Evolutionary conservation across 768 basidiomycete species (phyloP).

Genomic region (Porphyrellus cyaneotinctus): DNA sequence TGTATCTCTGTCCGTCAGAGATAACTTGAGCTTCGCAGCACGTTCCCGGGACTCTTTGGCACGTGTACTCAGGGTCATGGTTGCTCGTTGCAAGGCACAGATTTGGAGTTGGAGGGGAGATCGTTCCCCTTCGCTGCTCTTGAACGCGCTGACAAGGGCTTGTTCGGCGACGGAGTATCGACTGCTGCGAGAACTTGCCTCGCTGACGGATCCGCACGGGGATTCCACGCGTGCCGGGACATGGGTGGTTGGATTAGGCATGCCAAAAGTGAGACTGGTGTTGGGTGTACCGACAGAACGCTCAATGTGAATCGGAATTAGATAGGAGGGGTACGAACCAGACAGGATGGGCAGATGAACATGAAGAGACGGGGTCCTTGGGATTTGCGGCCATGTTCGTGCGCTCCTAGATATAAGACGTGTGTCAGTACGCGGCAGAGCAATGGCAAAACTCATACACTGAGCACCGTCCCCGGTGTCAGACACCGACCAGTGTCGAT

Average conservation of each 20-base stretch:
- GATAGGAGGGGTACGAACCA: slow-evolving; percentile 21
- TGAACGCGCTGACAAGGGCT: slow-evolving; percentile 36
- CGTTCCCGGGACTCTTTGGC: slow-evolving; percentile 44
- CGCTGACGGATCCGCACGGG: slow-evolving; percentile 27
- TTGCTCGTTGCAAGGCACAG: slow-evolving; percentile 42
- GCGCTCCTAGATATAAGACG: slow-evolving; percentile 16
- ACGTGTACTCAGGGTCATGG: slow-evolving; percentile 39
- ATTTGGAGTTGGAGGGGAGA: slow-evolving; percentile 46
- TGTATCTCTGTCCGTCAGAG: slow-evolving; percentile 36
- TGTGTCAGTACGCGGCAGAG: neutral
- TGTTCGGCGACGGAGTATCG: slow-evolving; percentile 46
- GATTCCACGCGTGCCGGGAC: slow-evolving; percentile 11
- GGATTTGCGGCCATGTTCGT: slow-evolving; percentile 15
- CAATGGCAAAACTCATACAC: slow-evolving; percentile 10
- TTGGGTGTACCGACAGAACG: slow-evolving; percentile 21
- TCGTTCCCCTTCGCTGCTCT: slow-evolving; percentile 32
- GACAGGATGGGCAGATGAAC: slow-evolving; percentile 1
- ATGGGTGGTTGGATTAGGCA: slow-evolving; percentile 12
- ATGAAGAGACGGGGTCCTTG: slow-evolving; percentile 3
- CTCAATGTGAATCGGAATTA: slow-evolving; percentile 13
- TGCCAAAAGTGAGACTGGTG: slow-evolving; percentile 14
- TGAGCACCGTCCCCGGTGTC: slow-evolving; percentile 2
- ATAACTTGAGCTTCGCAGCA: slow-evolving; percentile 36
- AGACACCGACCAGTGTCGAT: slow-evolving; percentile 11
- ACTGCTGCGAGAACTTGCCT: slow-evolving; percentile 28